Base-by-base conservation (phyloP, 1,139 yeast genomes). In the Sugiyamaella pinicola region DNA sequence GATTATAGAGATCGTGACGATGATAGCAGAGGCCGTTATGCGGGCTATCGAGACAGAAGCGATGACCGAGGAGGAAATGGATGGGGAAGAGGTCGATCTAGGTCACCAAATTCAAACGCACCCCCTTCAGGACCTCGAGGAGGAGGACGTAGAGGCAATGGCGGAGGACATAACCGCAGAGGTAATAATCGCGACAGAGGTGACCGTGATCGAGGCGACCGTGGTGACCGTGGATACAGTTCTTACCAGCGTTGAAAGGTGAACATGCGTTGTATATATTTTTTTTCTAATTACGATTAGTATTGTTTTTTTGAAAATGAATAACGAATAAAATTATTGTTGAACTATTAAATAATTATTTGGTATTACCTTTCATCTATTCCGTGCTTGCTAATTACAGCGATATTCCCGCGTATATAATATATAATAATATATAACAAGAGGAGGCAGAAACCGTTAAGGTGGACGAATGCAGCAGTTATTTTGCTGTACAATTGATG, bases 31-130 rank as follows among this genome's bases (percentile, higher is more conserved):
- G 58, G 57, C n/a, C 59, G 65, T 6, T 63, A 63, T 41, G 51
- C 54, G 9, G 59, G 60, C 13, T 65, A 64, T 35, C 51, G 52
- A 24, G 58, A 63, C 46, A 49, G 65, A 21, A 58, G 64, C 21
- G 59, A 60, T 21, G 42, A 38, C 7, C 24, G 42, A 8, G 17
- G 29, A n/a, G 24, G 35, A 3, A 26, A 26, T n/a, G 17, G 35
- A 31, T 26, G 53, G 40, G 48, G 58, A 9, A 24, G 42, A 24
- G 42, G 35, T 10, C 13, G 42, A 28, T 47, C 46, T 2, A 33
- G 51, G 40, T 47, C 46, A 4, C 51, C 46, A 13, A 19, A 21
- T 21, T 12, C 26, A 7, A 41, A 42, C 12, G 38, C 37, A 3
- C 47, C 47, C 22, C 46, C 46, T 29, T 42, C 47, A 18, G 47